A percentile compares a stretch with the other conserved stretches of the same genome.
These are phyloP conservation scores for Grammothele lineata DNA, from an alignment of 768 basidiomycete genomes.

Conservation along the genomic window DNA sequence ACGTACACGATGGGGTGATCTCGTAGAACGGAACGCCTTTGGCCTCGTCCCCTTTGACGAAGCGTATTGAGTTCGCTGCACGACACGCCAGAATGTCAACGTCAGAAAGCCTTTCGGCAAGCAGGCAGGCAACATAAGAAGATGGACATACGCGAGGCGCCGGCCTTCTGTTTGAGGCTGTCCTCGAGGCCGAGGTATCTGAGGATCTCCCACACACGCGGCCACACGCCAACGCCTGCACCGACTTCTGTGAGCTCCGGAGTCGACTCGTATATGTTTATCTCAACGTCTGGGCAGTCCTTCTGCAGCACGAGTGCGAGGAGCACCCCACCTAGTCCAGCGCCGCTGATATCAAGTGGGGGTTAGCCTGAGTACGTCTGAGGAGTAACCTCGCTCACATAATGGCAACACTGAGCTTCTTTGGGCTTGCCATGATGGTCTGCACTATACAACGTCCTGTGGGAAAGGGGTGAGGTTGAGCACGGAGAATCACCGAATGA, in stretches of 20 bases:
- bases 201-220: constrained; percentile 10
- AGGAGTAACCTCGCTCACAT: neutral
- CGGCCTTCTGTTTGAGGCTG: neutral
- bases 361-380: neutral
- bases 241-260: constrained; percentile 15
- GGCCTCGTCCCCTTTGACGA: neutral
- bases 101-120: no score
- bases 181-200: constrained; percentile 7
- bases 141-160: no score
- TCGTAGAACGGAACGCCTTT: neutral
- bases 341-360: constrained; percentile 6
- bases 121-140: no score
- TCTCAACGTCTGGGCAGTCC: constrained; percentile 10
- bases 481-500: no score
- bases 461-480: no score
- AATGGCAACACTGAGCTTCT: neutral
- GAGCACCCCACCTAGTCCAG: constrained; percentile 17
- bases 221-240: constrained; percentile 18
- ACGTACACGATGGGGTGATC: neutral
- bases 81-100: neutral
- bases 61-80: neutral
- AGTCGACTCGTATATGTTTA: constrained; percentile 20
- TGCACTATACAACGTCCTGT: no score
- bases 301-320: constrained; percentile 14
- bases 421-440: no score